Evolutionary conservation across 108 stramenopile genomes (phyloP).

Genomic region (Asterionellopsis glacialis): DNA sequence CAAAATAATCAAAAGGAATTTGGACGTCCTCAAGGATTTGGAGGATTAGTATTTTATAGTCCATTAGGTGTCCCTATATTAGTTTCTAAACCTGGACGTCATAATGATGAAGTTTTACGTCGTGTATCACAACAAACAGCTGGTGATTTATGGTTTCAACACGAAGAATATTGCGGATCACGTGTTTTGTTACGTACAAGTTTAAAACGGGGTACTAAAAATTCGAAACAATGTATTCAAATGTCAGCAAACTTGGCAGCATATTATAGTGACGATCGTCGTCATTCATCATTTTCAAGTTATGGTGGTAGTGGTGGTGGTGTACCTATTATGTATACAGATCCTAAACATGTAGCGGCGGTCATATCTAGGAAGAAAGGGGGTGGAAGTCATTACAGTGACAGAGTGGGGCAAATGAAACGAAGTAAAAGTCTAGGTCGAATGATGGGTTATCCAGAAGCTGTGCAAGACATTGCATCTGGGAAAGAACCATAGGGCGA

Average conservation of each 20-base stretch:
- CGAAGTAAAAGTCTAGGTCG: background rate
- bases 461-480: conserved; percentile 4
- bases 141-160: conserved; percentile 13
- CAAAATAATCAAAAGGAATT: background rate
- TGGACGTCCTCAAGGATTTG: conserved; percentile 7
- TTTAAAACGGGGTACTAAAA: background rate
- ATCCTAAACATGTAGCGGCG: conserved; percentile 2
- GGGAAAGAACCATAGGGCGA: background rate
- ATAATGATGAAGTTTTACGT: conserved; percentile 3
- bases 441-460: conserved; percentile 1
- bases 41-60: conserved; percentile 3
- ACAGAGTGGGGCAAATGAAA: conserved; percentile 5
- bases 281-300: background rate
- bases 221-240: conserved; percentile 7
- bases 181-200: conserved; percentile 5
- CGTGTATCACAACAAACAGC: background rate
- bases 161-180: conserved; percentile 12
- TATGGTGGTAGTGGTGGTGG: background rate
- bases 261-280: background rate
- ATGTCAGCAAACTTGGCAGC: background rate
- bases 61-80: conserved; percentile 11
- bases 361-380: too few relatives aligned
- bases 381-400: background rate
- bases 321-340: conserved; percentile 11
- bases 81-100: background rate